A percentile compares a stretch with the other conserved stretches of the same genome.
phyloP scores from a whole-genome alignment of 2,329 filamentous ascomycete species.

The Fusarium papillatum region DNA sequence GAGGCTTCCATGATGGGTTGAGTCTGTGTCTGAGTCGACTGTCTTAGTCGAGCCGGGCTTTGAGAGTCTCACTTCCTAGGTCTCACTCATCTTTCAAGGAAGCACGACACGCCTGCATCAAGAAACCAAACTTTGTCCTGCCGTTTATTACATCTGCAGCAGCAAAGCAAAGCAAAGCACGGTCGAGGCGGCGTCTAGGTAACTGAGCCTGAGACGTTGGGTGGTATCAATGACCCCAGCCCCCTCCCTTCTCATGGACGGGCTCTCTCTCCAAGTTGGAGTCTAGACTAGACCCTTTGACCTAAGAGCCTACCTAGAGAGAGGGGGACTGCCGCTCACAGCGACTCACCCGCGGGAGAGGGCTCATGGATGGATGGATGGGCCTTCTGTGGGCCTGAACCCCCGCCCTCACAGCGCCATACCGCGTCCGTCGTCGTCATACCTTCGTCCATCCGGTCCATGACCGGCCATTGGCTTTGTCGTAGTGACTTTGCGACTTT shows the following conservation, averaged over 20 bases:
- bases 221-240: constrained; percentile 2
- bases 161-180: background rate
- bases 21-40: background rate
- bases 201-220: constrained; percentile 35
- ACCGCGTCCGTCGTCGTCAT: constrained; percentile 33
- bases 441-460: constrained; percentile 21
- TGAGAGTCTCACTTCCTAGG: background rate
- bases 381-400: background rate
- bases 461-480: constrained; percentile 34
- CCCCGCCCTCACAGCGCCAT: constrained; percentile 33
- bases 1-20: background rate
- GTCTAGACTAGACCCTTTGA: background rate
- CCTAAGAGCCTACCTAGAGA: background rate
- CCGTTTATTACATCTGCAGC: background rate
- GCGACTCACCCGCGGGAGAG: background rate
- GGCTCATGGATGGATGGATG: background rate
- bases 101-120: background rate
- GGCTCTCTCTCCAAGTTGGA: background rate
- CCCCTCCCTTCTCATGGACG: background rate
- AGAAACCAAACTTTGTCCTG: background rate
- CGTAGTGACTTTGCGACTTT: constrained; percentile 29
- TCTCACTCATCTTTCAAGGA: background rate
- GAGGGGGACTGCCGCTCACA: constrained; percentile 19
- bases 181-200: background rate
- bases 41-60: background rate